A percentile compares a stretch with the other conserved stretches of the same genome.
phyloP scores from a whole-genome alignment of 768 basidiomycete species.

The Hygrocybe punicea region DNA sequence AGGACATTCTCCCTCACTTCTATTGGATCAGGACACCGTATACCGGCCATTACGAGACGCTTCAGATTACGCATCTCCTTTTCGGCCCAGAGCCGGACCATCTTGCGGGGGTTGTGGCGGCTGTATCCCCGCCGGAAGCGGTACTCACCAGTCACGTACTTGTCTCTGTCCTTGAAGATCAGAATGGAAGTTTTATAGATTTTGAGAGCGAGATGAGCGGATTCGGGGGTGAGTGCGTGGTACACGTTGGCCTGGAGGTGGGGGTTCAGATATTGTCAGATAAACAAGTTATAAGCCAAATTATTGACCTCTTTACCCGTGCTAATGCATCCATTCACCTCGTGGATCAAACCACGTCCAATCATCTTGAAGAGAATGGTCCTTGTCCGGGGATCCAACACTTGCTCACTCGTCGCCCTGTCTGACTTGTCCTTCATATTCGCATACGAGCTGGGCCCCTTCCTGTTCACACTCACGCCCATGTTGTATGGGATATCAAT shows the following conservation, averaged over 20 bases:
- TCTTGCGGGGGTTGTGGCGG: conserved; percentile 91
- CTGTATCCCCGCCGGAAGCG: conserved; percentile 91
- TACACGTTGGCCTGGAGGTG: conserved; percentile 67
- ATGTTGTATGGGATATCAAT: conserved; percentile 71
- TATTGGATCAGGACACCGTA: conserved; percentile 82
- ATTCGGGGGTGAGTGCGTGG: conserved; percentile 64
- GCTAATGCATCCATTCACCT: conserved; percentile 94
- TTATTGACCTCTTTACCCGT: conserved; percentile 90
- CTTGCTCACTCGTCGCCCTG: conserved; percentile 94
- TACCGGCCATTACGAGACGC: conserved; percentile 75
- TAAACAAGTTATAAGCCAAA: conserved; percentile 2
- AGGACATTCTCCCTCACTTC: conserved; percentile 97
- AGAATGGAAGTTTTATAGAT: conserved; percentile 99
- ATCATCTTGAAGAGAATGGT: conserved; percentile 96
- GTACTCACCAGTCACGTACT: conserved; percentile 93
- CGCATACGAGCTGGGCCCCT: conserved; percentile 83
- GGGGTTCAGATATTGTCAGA: background rate
- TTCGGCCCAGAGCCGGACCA: conserved; percentile 98
- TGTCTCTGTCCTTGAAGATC: conserved; percentile 95
- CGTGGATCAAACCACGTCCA: conserved; percentile 78
- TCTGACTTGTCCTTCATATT: conserved; percentile 95
- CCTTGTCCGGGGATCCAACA: conserved; percentile 92
- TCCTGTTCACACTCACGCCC: conserved; percentile 80
- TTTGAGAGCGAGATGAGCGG: conserved; percentile 81
- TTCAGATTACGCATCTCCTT: conserved; percentile 98